phyloP scores from a whole-genome alignment of 148 eudicot species.

The Spergularia marina region DNA sequence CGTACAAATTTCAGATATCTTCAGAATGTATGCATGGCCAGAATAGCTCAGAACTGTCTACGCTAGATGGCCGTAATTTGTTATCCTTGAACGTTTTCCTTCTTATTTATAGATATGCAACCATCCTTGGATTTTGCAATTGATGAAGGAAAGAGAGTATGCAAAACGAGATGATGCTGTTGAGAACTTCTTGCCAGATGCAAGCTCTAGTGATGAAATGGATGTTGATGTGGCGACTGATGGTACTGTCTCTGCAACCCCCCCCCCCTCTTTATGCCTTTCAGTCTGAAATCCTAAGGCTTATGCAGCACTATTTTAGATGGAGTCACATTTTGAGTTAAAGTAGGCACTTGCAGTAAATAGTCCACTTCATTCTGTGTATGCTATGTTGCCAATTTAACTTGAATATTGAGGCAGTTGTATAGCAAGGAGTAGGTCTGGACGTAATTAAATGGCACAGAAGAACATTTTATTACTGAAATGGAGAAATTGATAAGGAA shows the following conservation, averaged over 20 bases:
- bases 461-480: neutral
- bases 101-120: slow-evolving; percentile 71
- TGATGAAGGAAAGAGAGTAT: slow-evolving; percentile 68
- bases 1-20: too few species aligned
- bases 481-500: neutral
- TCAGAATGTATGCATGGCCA: too few species aligned
- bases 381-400: too few species aligned
- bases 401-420: too few species aligned
- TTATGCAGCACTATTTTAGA: neutral
- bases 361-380: neutral
- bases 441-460: neutral
- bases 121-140: slow-evolving; percentile 86
- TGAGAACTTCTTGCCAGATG: slow-evolving; percentile 59
- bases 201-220: slow-evolving; percentile 74
- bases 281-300: neutral
- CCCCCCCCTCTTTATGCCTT: neutral
- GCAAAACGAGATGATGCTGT: slow-evolving; percentile 53
- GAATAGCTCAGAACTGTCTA: too few species aligned
- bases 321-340: neutral
- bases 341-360: neutral
- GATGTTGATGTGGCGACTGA: slow-evolving; percentile 60
- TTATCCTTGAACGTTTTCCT: neutral
- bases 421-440: too few species aligned
- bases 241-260: slow-evolving; percentile 41
- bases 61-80: too few species aligned